Evolutionary conservation across 2,329 filamentous ascomycete genomes (phyloP).

Genomic region (Chalaropsis thielavioides): DNA sequence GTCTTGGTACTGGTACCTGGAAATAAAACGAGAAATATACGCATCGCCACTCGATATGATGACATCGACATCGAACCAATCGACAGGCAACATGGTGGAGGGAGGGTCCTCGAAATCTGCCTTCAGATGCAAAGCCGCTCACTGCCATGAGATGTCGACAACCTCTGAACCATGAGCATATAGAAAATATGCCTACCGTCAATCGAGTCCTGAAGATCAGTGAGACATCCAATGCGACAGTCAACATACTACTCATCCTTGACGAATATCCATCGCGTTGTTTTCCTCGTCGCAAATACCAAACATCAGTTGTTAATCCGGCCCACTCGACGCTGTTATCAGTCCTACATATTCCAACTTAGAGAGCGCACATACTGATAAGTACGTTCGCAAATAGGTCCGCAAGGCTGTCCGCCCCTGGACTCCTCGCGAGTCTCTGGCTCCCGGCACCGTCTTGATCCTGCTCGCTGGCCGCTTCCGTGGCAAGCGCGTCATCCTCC

Average conservation of each 20-base stretch:
- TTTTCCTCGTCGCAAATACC: background rate
- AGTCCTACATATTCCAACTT: background rate
- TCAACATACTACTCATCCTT: background rate
- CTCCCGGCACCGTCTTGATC: conserved; percentile 93
- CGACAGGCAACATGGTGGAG: background rate
- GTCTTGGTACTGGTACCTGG: background rate
- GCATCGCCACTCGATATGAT: conserved; percentile 1
- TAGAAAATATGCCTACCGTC: background rate
- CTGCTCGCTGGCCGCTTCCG: conserved; percentile 99
- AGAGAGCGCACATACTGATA: conserved; percentile 14
- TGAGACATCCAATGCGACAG: background rate
- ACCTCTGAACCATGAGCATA: background rate
- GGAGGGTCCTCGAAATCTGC: background rate
- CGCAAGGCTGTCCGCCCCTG: conserved; percentile 87
- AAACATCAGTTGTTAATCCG: background rate
- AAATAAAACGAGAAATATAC: background rate
- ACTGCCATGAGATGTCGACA: background rate
- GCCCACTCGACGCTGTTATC: background rate
- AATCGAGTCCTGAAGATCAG: background rate
- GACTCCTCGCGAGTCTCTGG: conserved; percentile 74
- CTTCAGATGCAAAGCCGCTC: background rate
- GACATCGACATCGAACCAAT: background rate
- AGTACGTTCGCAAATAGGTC: conserved; percentile 41
- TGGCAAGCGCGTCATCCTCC: conserved; percentile 97
- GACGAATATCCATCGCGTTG: too few relatives aligned